phyloP scores from a whole-genome alignment of 129 eudicot species.

The Dittrichia graveolens region DNA sequence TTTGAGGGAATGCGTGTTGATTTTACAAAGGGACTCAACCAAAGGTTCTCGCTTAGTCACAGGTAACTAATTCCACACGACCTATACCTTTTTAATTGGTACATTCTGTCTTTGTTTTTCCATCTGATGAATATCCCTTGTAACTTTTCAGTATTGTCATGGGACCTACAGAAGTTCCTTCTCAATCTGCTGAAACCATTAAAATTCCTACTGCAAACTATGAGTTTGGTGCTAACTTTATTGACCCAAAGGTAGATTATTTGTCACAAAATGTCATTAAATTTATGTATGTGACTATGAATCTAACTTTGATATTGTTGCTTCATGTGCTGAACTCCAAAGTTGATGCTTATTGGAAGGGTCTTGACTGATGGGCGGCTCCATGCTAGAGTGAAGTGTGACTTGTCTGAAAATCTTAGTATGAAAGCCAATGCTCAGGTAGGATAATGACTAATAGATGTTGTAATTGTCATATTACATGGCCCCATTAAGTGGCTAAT shows the following conservation, averaged over 20 bases:
- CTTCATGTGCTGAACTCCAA: constrained; percentile 31
- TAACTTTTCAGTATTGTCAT: constrained; percentile 55
- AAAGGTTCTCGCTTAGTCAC: constrained; percentile 80
- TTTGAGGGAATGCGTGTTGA: constrained; percentile 98
- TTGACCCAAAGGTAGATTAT: constrained; percentile 76
- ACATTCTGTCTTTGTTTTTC: no score
- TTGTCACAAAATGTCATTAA: background rate
- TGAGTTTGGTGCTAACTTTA: constrained; percentile 93
- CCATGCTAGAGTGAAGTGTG: constrained; percentile 88
- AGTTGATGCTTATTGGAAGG: constrained; percentile 96
- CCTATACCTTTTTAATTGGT: background rate
- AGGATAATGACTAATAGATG: constrained; percentile 14
- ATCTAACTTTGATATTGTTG: constrained; percentile 19
- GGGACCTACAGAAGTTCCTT: constrained; percentile 95
- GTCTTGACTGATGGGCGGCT: constrained; percentile 85
- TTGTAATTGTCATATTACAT: no score
- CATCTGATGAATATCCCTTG: no score
- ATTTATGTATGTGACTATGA: background rate
- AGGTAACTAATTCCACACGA: constrained; percentile 42
- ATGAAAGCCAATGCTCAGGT: constrained; percentile 93
- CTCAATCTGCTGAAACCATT: constrained; percentile 71
- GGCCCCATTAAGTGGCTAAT: no score
- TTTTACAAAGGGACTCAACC: constrained; percentile 78
- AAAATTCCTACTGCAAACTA: constrained; percentile 81
- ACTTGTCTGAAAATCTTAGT: constrained; percentile 76